Conservation (phyloP, 352 stramenopile genomes). For the Pythium diclinum region DNA sequence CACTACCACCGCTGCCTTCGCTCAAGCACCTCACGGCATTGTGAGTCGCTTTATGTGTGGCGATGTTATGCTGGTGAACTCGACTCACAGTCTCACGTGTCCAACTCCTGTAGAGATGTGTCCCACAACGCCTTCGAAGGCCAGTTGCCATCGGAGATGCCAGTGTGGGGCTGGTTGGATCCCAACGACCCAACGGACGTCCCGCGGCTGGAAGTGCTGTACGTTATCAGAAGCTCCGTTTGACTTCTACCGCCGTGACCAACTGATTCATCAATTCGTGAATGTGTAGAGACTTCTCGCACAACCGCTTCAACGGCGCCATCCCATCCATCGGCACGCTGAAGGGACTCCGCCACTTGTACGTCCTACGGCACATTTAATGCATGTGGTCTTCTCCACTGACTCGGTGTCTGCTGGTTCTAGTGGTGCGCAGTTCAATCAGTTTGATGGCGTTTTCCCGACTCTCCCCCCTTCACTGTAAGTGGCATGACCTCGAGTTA, state of each 20-base stretch:
- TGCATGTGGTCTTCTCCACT: not conserved
- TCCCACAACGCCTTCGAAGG: slow-evolving; percentile 53
- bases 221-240: slow-evolving; percentile 3
- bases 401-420: not conserved
- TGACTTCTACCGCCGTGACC: not conserved
- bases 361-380: slow-evolving; percentile 14
- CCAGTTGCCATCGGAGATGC: slow-evolving; percentile 34
- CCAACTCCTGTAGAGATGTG: slow-evolving; percentile 35
- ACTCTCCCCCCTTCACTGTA: slow-evolving; percentile 19
- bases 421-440: slow-evolving; percentile 24
- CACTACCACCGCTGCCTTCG: slow-evolving; percentile 27
- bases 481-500: not conserved
- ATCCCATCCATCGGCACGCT: slow-evolving; percentile 45
- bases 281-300: slow-evolving; percentile 39
- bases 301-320: slow-evolving; percentile 41
- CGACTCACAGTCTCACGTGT: not conserved
- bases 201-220: slow-evolving; percentile 45
- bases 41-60: slow-evolving; percentile 26
- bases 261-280: not conserved
- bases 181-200: slow-evolving; percentile 49
- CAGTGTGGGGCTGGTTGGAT: slow-evolving; percentile 43
- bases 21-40: slow-evolving; percentile 41
- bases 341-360: slow-evolving; percentile 47
- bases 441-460: slow-evolving; percentile 17
- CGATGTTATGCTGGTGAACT: not conserved